Evolutionary conservation across 202 grass and related monocot species (phyloP), one percentile per base, ranked within the genome.

Genomic region (Musa balbisiana): DNA sequence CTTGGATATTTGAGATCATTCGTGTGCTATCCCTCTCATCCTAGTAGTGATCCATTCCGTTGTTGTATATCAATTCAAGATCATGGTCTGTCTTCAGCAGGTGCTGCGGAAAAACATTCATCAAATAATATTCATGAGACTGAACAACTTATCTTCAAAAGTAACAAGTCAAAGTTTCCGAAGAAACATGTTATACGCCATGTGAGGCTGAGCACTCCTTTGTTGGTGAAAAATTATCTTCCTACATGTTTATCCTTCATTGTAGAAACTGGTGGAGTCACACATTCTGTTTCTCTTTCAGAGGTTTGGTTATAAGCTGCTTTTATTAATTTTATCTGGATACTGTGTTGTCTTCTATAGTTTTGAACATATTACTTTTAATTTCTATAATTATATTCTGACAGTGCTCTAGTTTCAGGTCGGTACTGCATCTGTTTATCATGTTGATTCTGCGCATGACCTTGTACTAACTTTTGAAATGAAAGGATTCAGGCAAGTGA

Each of bases 21-120:
- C 86, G 94, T 98, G 66, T 98, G 94, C 78, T 98, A 98, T 84
- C 94, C 94, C 76, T 87, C 85, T 79, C 88, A 93, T 84, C 88
- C 94, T 72, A 91, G 81, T 87, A 93, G 88, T 27, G 86, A 98
- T 83, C 90, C 94, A 79, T 93, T 98, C 79, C 94, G 94, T 25
- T 98, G 88, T 63, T 98, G 94, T 76, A 82, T 98, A 81, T 98
- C 90, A 77, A 84, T 93, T 86, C 86, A 93, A 78, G 90, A 97
- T 72, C 91, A 93, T 80, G 82, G 83, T 74, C 74, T 89, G 58
- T 82, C 78, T 84, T 79, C 80, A 82, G 89, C 81, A 29, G 79
- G 74, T 60, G 85, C 55, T 83, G 54, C 67, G 54, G 71, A 72
- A 79, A 89, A 83, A 81, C 27, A 68, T 62, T 75, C 84, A 27